Conservation (phyloP, 73 alveolate species). For the Symbiodinium pilosum region DNA sequence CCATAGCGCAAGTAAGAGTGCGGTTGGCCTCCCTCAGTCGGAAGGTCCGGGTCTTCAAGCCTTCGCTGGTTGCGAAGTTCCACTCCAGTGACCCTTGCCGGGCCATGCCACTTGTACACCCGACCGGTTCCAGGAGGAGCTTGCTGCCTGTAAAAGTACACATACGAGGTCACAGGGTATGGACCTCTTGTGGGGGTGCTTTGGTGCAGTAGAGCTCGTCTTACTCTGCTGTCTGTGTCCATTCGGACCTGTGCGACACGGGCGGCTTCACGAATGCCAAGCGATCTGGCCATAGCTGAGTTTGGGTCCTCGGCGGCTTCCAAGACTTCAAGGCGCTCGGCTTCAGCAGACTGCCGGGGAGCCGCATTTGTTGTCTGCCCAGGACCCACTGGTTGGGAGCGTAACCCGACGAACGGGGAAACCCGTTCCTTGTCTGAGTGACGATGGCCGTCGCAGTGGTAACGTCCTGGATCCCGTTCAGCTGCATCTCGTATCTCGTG, state of each 20-base stretch:
- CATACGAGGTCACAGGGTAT: neutral
- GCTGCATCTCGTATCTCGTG: neutral
- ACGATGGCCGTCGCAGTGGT: neutral
- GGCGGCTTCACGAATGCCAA: neutral
- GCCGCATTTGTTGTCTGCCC: neutral
- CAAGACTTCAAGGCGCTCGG: neutral
- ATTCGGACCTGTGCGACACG: neutral
- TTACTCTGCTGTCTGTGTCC: neutral
- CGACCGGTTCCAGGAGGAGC: neutral
- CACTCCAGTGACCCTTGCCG: slow-evolving; percentile 11
- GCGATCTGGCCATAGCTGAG: neutral
- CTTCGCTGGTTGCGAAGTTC: slow-evolving; percentile 5
- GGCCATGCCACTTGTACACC: slow-evolving; percentile 12
- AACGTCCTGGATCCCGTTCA: neutral
- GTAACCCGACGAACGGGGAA: neutral
- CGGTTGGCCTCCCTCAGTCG: slow-evolving; percentile 28
- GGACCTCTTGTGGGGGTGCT: slow-evolving; percentile 3
- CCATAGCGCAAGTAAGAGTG: slow-evolving; percentile 68
- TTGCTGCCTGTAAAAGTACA: neutral
- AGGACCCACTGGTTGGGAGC: neutral
- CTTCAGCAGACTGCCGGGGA: neutral
- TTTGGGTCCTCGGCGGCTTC: slow-evolving; percentile 7
- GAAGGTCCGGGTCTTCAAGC: neutral
- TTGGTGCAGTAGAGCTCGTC: neutral
- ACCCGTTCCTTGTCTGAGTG: neutral